Percentiles rank a stretch among this genome's conserved stretches.
Conservation (phyloP, 2,329 filamentous ascomycete genomes). For the Amauroascus verrucosus region DNA sequence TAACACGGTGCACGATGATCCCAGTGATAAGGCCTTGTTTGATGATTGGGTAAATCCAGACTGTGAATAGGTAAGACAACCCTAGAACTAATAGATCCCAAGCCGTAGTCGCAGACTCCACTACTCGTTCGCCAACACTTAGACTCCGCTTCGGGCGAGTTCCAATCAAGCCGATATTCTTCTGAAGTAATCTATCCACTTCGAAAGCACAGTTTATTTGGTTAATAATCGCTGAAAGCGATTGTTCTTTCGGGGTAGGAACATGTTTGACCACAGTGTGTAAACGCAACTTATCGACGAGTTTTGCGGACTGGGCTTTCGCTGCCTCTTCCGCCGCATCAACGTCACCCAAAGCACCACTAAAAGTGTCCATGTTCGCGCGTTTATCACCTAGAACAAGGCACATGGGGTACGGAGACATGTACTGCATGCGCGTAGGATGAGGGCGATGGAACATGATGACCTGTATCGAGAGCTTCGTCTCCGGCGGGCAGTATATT, state of each 20-base stretch:
- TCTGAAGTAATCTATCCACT: conserved; percentile 72
- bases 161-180: conserved; percentile 77
- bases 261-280: conserved; percentile 73
- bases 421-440: conserved; percentile 87
- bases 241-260: conserved; percentile 71
- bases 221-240: conserved; percentile 70
- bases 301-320: conserved; percentile 51
- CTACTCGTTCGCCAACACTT: conserved; percentile 88
- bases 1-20: conserved; percentile 67
- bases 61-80: conserved; percentile 59
- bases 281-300: conserved; percentile 77
- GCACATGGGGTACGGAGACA: conserved; percentile 80
- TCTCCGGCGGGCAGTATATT: conserved; percentile 57
- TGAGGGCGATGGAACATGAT: conserved; percentile 81
- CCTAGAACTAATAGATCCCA: conserved; percentile 62
- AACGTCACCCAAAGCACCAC: conserved; percentile 42
- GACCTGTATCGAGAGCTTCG: conserved; percentile 67
- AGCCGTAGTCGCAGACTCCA: conserved; percentile 81
- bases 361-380: conserved; percentile 27
- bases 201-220: conserved; percentile 96
- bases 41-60: conserved; percentile 69
- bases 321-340: conserved; percentile 65
- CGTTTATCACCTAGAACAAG: conserved; percentile 70
- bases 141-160: conserved; percentile 70
- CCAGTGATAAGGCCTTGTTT: conserved; percentile 63